Conservation (phyloP, 2,329 filamentous ascomycete genomes). For the Monosporascus ibericus region DNA sequence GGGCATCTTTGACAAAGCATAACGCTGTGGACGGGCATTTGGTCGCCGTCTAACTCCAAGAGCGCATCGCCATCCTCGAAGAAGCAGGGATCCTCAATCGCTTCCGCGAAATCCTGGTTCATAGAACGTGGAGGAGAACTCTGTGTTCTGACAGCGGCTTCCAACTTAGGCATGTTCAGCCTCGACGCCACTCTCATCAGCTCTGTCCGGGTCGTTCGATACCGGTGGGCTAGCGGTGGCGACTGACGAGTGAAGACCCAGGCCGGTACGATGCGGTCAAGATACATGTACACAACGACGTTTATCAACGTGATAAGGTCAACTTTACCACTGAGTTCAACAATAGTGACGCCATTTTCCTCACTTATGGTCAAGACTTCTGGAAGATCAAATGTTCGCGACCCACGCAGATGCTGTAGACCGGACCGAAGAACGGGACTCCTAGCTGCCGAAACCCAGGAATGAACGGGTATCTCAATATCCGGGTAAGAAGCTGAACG, state of each 20-base stretch:
- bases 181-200: slow-evolving; percentile 78
- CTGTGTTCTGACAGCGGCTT: slow-evolving; percentile 73
- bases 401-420: slow-evolving; percentile 51
- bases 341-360: slow-evolving; percentile 41
- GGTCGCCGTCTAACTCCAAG: slow-evolving; percentile 70
- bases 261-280: slow-evolving; percentile 72
- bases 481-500: slow-evolving; percentile 59
- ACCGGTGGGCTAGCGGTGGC: slow-evolving; percentile 61
- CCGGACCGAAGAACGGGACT: slow-evolving; percentile 62
- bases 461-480: slow-evolving; percentile 71
- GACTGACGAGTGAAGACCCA: slow-evolving; percentile 74
- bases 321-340: slow-evolving; percentile 61
- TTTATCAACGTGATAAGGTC: slow-evolving; percentile 79
- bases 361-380: slow-evolving; percentile 56
- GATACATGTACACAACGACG: slow-evolving; percentile 73
- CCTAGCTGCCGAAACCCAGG: slow-evolving; percentile 71
- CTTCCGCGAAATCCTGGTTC: slow-evolving; percentile 62
- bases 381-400: slow-evolving; percentile 48
- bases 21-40: slow-evolving; percentile 67
- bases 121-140: slow-evolving; percentile 57
- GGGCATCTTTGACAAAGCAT: slow-evolving; percentile 79
- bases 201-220: slow-evolving; percentile 74
- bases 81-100: slow-evolving; percentile 62
- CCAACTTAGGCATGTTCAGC: slow-evolving; percentile 65
- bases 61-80: slow-evolving; percentile 76